Evolutionary conservation across 2,329 filamentous ascomycete genomes (phyloP).

Genomic region (Paecilomyces fulvus): DNA sequence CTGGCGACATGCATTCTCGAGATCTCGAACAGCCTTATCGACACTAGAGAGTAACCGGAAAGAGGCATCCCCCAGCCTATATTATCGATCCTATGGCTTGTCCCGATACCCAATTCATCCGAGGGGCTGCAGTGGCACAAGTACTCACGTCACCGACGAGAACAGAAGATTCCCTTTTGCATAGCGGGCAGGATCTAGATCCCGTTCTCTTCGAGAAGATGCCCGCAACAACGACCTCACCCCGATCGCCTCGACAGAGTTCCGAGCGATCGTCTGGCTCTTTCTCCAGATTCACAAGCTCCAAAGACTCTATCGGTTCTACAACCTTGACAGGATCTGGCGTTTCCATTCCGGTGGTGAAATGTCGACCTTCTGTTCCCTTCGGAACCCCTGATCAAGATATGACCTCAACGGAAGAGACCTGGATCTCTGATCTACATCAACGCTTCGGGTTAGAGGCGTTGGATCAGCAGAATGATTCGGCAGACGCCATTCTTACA

Average conservation of each 20-base stretch:
- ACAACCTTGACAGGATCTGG: neutral
- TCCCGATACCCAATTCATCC: neutral
- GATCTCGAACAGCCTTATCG: neutral
- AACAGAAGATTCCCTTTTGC: neutral
- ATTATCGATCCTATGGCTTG: neutral
- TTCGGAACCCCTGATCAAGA: neutral
- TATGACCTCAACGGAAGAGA: neutral
- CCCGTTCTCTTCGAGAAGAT: neutral
- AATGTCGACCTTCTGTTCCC: neutral
- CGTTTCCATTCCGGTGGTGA: neutral
- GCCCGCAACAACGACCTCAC: neutral
- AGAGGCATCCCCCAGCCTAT: neutral
- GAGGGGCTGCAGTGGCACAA: neutral
- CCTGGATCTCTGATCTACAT: neutral
- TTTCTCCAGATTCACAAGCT: neutral
- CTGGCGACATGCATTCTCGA: neutral
- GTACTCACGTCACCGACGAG: neutral
- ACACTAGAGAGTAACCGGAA: neutral
- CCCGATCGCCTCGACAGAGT: neutral
- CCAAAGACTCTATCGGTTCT: neutral
- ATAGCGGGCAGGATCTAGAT: neutral
- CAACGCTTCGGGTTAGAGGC: neutral
- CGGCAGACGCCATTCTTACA: neutral
- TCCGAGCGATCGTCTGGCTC: neutral
- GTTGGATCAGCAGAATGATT: neutral